Base-by-base conservation (phyloP, 257 asterid species). In the Solanum habrochaites region DNA sequence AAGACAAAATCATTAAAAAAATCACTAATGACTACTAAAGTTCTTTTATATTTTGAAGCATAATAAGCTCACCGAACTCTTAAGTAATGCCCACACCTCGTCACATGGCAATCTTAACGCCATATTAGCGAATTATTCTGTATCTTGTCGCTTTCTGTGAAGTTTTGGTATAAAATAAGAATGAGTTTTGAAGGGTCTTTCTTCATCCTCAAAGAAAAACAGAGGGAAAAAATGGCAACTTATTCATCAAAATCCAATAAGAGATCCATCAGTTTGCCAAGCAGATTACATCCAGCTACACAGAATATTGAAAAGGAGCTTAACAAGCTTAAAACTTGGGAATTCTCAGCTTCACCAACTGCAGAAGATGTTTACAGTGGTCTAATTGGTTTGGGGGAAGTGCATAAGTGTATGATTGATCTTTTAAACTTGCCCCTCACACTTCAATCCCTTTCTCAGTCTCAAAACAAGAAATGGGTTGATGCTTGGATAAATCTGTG, bases 251-350 rank as follows among this genome's bases (percentile, higher is more conserved):
- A 87, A 64, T 66, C 88, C 64, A 83, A 80, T 32, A 69, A 56
- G 49, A 78, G 91, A 86, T 91, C 93, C 85, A 89, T 88, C 47
- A 89, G 91, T 86, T 86, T 89, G 87, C 91, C 90, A 12, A 43
- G 78, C 86, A 82, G 91, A 86, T 88, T 88, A 70, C 93, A 91
- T 72, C 91, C 91, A 20, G 64, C 87, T 18, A 88, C 89, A 35
- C 83, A 87, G 8, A 82, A 67, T 49, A 40, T 91, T 84, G 89
- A 91, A 88, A 88, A 89, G 85, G 90, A 86, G 86, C 15, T 91
- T 45, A 86, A 43, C 75, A 85, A 86, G 77, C 49, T 86, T 81
- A 85, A 66, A 35, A 45, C 72, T 58, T 85, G 83, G 89, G 83
- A 74, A 31, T n/a, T 27, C 21, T 85, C 83, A 25, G 52, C 87